Evolutionary conservation across 2,329 filamentous ascomycete genomes (phyloP), one percentile per base, ranked within the genome.

Genomic region (Diaporthe ampelina): DNA sequence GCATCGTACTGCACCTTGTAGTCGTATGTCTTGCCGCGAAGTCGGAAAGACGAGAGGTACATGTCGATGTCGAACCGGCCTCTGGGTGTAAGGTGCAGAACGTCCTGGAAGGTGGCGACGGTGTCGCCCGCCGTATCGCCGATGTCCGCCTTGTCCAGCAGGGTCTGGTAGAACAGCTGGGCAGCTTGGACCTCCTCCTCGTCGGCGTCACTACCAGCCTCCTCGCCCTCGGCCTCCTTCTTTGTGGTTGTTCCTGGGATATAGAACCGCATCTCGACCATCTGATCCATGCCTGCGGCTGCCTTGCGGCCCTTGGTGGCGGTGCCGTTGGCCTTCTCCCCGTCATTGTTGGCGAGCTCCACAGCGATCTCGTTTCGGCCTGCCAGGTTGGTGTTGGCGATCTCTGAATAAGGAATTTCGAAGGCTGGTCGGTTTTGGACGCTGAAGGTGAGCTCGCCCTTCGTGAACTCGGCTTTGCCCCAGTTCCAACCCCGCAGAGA

Each of bases 61-160:
- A 99, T 98, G 84, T 99, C 97, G 86, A 99, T 98, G 83, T 98
- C 97, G 89, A 99, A 99, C 78, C 97, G 96, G 83, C 97, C 97
- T 94, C 97, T 95, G 84, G 97, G 97, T 17, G 97, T 99, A 81
- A 99, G 94, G 87, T 99, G 97, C 70, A 99, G 88, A 76, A 98
- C 94, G 84, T 99, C 97, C 81, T 97, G 88, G 88, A 99, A 99
- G 50, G 96, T 98, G 77, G 97, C 97, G 83, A 97, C 98, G 40
- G 97, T 98, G 85, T 98, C 97, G 78, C 97, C 97, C n/a, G 97
- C 97, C 76, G 97, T 97, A 83, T 99, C 97, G 78, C 97, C 97
- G 86, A 99, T 99, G 86, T 99, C 96, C 40, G 97, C 97, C 89
- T 98, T 98, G 82, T 98, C 95, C 86, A 98, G 97, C 43, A 99